These are phyloP conservation scores for Silene vulgaris DNA, from an alignment of 179 eudicot genomes.

Conservation along the genomic window DNA sequence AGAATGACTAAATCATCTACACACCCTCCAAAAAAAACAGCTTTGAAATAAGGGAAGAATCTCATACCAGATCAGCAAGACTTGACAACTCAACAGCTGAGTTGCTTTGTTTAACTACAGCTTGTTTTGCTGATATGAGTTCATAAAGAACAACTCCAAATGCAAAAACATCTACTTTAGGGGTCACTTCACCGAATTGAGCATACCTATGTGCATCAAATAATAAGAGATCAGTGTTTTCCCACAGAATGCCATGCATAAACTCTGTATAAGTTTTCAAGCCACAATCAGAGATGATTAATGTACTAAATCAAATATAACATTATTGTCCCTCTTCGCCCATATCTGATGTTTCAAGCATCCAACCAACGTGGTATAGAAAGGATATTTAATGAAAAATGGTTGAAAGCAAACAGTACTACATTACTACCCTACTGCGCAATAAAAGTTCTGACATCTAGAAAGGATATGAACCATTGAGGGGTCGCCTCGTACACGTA, in stretches of 20 bases:
- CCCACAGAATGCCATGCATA: neutral
- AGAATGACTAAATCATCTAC: neutral
- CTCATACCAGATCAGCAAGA: conserved; percentile 52
- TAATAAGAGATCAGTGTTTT: neutral
- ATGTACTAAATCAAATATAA: neutral
- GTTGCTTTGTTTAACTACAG: conserved; percentile 41
- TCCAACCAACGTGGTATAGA: neutral
- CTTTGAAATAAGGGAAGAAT: neutral
- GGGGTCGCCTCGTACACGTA: neutral
- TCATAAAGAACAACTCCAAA: conserved; percentile 66
- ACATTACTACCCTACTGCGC: neutral
- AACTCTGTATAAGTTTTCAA: neutral
- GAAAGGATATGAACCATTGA: neutral
- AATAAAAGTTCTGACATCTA: neutral
- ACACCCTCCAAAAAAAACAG: neutral
- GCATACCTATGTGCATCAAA: conserved; percentile 44
- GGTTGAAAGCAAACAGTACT: neutral
- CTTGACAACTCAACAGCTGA: conserved; percentile 40
- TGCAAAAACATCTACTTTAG: conserved; percentile 59
- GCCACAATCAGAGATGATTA: neutral
- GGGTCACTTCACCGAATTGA: conserved; percentile 54
- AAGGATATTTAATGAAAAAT: neutral
- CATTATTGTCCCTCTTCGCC: neutral
- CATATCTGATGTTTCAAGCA: neutral
- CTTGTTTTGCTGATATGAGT: conserved; percentile 57